A percentile compares a stretch with the other conserved stretches of the same genome.
These are phyloP conservation scores for Thielaviopsis ethacetica DNA, from an alignment of 2,329 filamentous ascomycete species.

Conservation along the genomic window DNA sequence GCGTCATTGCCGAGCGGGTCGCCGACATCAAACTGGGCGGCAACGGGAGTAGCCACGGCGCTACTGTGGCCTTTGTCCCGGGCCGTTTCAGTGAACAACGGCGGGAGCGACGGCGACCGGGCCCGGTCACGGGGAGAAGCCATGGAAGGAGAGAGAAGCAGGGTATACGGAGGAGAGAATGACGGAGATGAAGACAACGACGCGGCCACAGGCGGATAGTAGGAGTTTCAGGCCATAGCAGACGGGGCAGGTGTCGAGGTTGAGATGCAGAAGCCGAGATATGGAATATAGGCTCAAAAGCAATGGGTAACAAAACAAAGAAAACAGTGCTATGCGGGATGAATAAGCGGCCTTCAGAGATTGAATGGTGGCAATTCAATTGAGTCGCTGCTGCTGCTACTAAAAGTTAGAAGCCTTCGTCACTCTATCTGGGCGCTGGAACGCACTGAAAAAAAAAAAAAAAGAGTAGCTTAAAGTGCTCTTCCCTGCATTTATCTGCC, in stretches of 20 bases:
- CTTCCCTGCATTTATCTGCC: no score
- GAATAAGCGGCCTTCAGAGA: no score
- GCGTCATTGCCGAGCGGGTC: slow-evolving; percentile 1
- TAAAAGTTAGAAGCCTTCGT: no score
- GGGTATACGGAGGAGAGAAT: neutral
- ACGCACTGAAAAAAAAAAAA: no score
- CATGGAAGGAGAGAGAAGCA: neutral
- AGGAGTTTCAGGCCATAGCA: neutral
- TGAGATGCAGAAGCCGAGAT: neutral
- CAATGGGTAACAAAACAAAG: neutral
- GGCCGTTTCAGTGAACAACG: neutral
- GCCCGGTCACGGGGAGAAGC: neutral
- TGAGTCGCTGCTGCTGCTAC: no score
- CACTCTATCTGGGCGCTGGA: no score
- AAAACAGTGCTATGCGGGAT: no score
- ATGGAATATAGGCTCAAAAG: neutral
- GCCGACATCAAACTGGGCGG: slow-evolving; percentile 2
- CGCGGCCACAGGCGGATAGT: neutral
- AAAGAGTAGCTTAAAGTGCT: no score
- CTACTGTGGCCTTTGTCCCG: slow-evolving; percentile 1
- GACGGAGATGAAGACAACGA: neutral
- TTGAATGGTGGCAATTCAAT: no score
- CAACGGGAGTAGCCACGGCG: neutral
- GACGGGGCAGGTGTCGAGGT: neutral
- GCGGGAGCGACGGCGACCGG: slow-evolving; percentile 8